phyloP scores from a whole-genome alignment of 345 rosid species.

The Syzygium jambos region DNA sequence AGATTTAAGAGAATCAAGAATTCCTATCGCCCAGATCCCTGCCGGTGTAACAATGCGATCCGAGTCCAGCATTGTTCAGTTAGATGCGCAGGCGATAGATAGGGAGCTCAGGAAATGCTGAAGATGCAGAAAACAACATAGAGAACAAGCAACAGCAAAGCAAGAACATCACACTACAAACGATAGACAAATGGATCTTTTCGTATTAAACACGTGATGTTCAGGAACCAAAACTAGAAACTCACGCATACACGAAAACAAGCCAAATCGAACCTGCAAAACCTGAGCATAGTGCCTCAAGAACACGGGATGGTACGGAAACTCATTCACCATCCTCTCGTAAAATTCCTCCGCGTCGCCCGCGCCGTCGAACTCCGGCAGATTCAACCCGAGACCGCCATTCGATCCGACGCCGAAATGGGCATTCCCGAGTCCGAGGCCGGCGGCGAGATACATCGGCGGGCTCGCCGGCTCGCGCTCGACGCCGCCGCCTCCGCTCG shows the following conservation, averaged over 20 bases:
- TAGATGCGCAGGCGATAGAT: background rate
- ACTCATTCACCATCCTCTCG: conserved; percentile 52
- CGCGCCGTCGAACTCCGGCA: conserved; percentile 25
- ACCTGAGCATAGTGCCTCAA: conserved; percentile 63
- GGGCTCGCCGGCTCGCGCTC: conserved; percentile 37
- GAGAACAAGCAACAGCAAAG: background rate
- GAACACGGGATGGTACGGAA: conserved; percentile 64
- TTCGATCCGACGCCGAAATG: conserved; percentile 13
- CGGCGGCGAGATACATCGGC: conserved; percentile 63
- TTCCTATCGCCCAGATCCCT: background rate
- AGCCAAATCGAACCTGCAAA: conserved; percentile 42
- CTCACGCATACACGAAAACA: background rate
- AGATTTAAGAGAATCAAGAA: background rate
- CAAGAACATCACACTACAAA: background rate
- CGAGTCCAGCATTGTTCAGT: background rate
- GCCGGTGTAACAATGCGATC: background rate
- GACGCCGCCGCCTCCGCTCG: conserved; percentile 17
- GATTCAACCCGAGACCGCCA: conserved; percentile 16
- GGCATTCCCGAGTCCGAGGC: conserved; percentile 44
- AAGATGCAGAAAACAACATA: background rate
- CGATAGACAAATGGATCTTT: background rate
- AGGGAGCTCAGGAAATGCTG: background rate
- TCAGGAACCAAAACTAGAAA: background rate
- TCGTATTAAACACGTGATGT: background rate
- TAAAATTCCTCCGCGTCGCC: conserved; percentile 42